These are phyloP conservation scores for Moricandia arvensis DNA, from an alignment of 345 rosid species.

Conservation along the genomic window DNA sequence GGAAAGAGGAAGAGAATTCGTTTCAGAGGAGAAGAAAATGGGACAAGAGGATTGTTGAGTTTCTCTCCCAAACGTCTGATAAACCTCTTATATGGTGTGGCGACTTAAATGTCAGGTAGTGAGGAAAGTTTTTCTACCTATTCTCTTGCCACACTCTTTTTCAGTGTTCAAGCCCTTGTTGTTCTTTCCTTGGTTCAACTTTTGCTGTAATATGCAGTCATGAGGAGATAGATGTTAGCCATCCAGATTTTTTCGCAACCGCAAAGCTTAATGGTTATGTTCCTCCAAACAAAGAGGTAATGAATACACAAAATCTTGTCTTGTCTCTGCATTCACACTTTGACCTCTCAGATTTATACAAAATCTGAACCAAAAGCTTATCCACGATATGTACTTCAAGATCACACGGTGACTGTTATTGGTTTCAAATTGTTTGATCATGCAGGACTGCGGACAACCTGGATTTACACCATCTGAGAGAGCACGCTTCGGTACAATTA, in stretches of 20 bases:
- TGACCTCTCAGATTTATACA: no score
- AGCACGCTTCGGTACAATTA: constrained; percentile 68
- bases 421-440: neutral
- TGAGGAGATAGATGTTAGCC: constrained; percentile 90
- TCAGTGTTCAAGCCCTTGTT: neutral
- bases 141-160: neutral
- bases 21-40: constrained; percentile 94
- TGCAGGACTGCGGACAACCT: constrained; percentile 93
- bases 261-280: constrained; percentile 89
- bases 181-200: neutral
- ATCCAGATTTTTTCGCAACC: constrained; percentile 86
- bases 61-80: constrained; percentile 59
- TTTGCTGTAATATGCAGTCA: constrained; percentile 55
- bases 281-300: constrained; percentile 90
- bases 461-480: constrained; percentile 95
- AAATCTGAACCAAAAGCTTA: constrained; percentile 3
- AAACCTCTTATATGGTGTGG: constrained; percentile 98
- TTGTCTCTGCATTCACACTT: constrained; percentile 4
- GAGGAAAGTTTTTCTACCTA: neutral
- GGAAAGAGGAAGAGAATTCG: constrained; percentile 95
- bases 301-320: neutral
- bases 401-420: neutral
- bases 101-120: constrained; percentile 86
- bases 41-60: constrained; percentile 84
- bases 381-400: neutral